Evolutionary conservation across 305 asterid genomes (phyloP).

Genomic region (Ilex paraguariensis): DNA sequence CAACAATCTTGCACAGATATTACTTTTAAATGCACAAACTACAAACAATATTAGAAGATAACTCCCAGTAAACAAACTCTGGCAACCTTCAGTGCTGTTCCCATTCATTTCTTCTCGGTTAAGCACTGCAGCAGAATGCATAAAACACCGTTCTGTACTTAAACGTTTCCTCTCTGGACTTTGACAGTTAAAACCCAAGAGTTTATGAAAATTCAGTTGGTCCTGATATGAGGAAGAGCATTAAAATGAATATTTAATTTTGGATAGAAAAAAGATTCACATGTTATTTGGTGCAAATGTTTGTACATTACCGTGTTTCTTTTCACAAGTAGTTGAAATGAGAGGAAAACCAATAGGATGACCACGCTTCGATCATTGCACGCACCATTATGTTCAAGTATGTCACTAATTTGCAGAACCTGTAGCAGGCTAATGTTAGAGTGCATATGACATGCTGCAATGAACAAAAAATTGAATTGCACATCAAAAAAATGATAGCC

Average conservation of each 20-base stretch:
- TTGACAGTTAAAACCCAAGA: conserved; percentile 73
- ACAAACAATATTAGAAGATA: background rate
- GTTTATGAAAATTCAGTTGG: conserved; percentile 80
- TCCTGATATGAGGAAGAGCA: conserved; percentile 45
- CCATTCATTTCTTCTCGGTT: conserved; percentile 15
- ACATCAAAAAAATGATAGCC: no score
- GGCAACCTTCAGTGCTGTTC: conserved; percentile 52
- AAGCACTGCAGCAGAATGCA: conserved; percentile 20
- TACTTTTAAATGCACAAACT: no score
- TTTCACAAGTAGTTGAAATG: conserved; percentile 88
- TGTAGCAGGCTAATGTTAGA: conserved; percentile 38
- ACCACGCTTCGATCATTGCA: conserved; percentile 81
- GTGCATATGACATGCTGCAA: conserved; percentile 13
- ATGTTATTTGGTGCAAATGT: background rate
- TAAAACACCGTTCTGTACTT: conserved; percentile 37
- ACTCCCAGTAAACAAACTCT: background rate
- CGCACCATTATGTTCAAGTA: conserved; percentile 87
- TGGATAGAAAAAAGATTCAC: background rate
- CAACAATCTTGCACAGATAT: no score
- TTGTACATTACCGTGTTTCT: conserved; percentile 59
- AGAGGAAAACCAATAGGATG: conserved; percentile 87
- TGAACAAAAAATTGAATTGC: conserved; percentile 9
- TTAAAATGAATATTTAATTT: conserved; percentile 13
- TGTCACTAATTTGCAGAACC: conserved; percentile 97
- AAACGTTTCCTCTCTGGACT: conserved; percentile 42